Conservation (phyloP, 768 basidiomycete genomes). For the Hericium rajendrae region DNA sequence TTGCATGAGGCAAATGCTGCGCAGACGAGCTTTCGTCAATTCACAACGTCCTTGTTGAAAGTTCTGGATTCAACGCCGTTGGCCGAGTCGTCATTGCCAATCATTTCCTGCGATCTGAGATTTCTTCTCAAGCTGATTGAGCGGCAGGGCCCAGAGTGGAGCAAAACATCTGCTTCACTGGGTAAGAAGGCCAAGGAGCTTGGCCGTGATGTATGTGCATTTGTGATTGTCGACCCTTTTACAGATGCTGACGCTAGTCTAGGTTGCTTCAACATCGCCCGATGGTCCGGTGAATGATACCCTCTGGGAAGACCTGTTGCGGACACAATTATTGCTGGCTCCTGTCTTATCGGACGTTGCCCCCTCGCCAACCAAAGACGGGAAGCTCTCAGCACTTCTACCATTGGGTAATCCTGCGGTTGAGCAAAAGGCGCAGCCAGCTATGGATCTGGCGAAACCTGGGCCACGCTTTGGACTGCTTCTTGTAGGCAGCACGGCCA, state of each 20-base stretch:
- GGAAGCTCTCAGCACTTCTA: conserved; percentile 35
- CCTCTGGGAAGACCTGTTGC: conserved; percentile 35
- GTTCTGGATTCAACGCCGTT: neutral
- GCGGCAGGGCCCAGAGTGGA: conserved; percentile 6
- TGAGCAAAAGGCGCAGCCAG: conserved; percentile 47
- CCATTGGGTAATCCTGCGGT: conserved; percentile 41
- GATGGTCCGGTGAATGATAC: neutral
- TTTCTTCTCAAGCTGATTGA: conserved; percentile 11
- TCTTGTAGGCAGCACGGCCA: conserved; percentile 41
- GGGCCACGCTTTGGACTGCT: conserved; percentile 69
- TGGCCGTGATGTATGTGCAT: neutral
- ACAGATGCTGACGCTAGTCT: no score
- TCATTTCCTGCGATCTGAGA: conserved; percentile 5
- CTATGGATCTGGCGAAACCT: conserved; percentile 58
- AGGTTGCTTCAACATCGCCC: neutral
- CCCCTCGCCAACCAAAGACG: conserved; percentile 16
- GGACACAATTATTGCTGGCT: conserved; percentile 54
- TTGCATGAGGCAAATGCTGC: neutral
- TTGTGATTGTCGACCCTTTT: no score
- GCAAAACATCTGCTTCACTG: conserved; percentile 1
- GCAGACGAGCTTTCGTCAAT: neutral
- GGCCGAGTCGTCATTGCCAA: conserved; percentile 1
- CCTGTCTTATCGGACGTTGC: conserved; percentile 34
- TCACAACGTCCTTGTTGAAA: neutral
- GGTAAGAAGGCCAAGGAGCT: neutral